These are phyloP conservation scores for Marasmius tenuissimus DNA, from an alignment of 1,284 basidiomycete species.

Conservation along the genomic window DNA sequence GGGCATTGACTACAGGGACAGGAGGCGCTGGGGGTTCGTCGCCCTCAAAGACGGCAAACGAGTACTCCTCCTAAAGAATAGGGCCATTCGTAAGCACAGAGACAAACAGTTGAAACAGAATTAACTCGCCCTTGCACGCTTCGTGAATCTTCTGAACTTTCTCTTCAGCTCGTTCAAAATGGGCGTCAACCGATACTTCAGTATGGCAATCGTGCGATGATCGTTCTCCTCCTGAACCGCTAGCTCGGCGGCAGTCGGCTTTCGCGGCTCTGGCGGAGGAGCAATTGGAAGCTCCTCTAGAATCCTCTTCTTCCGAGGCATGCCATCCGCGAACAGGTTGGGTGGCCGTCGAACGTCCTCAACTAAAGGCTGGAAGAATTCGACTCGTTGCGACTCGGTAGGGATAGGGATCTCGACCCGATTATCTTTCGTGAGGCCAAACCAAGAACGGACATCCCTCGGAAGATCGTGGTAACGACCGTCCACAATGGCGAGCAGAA, in stretches of 20 bases:
- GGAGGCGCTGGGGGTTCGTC: constrained; percentile 15
- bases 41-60: constrained; percentile 42
- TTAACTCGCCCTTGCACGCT: constrained; percentile 71
- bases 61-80: constrained; percentile 67
- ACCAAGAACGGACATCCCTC: constrained; percentile 88
- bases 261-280: constrained; percentile 84
- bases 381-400: constrained; percentile 53
- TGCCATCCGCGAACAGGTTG: constrained; percentile 88
- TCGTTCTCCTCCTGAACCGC: constrained; percentile 85
- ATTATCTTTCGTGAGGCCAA: constrained; percentile 79
- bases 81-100: background rate
- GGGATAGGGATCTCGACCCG: constrained; percentile 67
- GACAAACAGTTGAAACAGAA: constrained; percentile 3
- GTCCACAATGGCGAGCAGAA: constrained; percentile 89
- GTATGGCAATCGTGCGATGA: constrained; percentile 73
- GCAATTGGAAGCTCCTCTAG: constrained; percentile 89
- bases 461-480: constrained; percentile 74
- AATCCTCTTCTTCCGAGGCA: constrained; percentile 81
- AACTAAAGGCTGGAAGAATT: constrained; percentile 80
- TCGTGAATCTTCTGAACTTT: constrained; percentile 91
- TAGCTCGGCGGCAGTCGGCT: constrained; percentile 83
- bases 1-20: constrained; percentile 36
- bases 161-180: constrained; percentile 89
- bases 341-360: constrained; percentile 75
- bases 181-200: constrained; percentile 87